Percentiles rank a stretch among this genome's conserved stretches.
Evolutionary conservation across 257 asterid genomes (phyloP).

Genomic region (Capsicum chinense): DNA sequence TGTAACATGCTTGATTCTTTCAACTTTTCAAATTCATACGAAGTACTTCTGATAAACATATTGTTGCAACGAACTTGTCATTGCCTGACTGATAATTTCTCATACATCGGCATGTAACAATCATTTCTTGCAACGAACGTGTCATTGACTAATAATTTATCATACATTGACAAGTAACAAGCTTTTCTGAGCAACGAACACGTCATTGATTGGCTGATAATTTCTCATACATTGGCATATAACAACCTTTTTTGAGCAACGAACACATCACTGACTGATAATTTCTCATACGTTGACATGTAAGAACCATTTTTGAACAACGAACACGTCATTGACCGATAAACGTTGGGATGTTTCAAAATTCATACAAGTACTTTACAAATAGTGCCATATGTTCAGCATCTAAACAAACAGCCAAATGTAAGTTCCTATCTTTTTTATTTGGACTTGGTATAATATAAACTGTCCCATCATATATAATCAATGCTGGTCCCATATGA

Average conservation of each 20-base stretch:
- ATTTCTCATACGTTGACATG: too few species aligned
- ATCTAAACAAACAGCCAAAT: constrained; percentile 70
- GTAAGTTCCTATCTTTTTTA: constrained; percentile 55
- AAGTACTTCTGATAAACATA: background rate
- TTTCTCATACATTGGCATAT: too few species aligned
- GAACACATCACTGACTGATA: too few species aligned
- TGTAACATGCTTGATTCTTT: background rate
- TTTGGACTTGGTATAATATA: constrained; percentile 59
- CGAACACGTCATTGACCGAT: background rate
- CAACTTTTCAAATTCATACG: constrained; percentile 46
- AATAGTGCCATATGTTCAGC: constrained; percentile 59
- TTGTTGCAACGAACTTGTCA: too few species aligned
- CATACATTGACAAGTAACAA: background rate
- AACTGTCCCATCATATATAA: constrained; percentile 67
- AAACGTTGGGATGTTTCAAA: constrained; percentile 5
- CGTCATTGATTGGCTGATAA: background rate
- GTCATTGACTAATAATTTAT: background rate
- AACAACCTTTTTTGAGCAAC: too few species aligned
- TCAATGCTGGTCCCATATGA: constrained; percentile 69
- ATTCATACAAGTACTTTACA: constrained; percentile 58
- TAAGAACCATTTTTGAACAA: too few species aligned
- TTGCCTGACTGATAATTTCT: constrained; percentile 27
- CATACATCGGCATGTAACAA: constrained; percentile 53
- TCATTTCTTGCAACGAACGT: constrained; percentile 37
- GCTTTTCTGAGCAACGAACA: background rate